Base-by-base conservation (phyloP, 2,329 filamentous ascomycete species). In the Huntiella moniliformis region DNA sequence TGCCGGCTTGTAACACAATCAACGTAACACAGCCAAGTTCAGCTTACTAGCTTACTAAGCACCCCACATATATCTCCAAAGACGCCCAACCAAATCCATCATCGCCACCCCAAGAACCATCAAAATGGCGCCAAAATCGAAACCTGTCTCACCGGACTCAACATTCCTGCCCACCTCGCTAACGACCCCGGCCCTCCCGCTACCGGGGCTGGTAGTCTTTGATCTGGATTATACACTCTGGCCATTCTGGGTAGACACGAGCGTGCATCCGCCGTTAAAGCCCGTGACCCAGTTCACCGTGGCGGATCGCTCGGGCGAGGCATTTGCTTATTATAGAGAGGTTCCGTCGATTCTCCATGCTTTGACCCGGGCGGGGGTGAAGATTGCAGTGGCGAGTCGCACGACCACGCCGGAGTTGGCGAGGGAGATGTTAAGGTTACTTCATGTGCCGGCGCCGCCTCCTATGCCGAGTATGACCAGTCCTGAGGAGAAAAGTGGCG, bases 171-270 rank as follows among this genome's bases (percentile, higher is more conserved):
- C 68, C 4, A 32, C 58, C 16, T 64, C 67, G 53, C 65, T 74
- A 34, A 56, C 58, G 53, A 67, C 73, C 60, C 62, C 74, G 37
- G 44, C 54, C 11, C 71, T 77, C 0, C 82, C 85, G 0, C 71
- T 94, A 1, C 87, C 87, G 0, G 77, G 79, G 51, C 71, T 94
- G 53, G 72, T 96, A 55, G 82, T 91, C 52, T 95, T 96, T 64
- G 91, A 96, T 60, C 75, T 96, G 51, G 88, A 96, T 68, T 96
- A 95, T 68, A 96, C 91, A 0, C 70, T 96, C n/a, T 96, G 88
- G 91, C 86, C 87, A 4, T 95, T 95, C 64, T 96, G 88, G 88
- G 79, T 93, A 1, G 91, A 96, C 66, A 94, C 86, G 3, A 87
- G 95, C 62, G 81, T 91, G 54, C 74, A 76, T 17, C 72, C 77